phyloP scores from a whole-genome alignment of 2,329 filamentous ascomycete species.

The Talaromyces sp. region DNA sequence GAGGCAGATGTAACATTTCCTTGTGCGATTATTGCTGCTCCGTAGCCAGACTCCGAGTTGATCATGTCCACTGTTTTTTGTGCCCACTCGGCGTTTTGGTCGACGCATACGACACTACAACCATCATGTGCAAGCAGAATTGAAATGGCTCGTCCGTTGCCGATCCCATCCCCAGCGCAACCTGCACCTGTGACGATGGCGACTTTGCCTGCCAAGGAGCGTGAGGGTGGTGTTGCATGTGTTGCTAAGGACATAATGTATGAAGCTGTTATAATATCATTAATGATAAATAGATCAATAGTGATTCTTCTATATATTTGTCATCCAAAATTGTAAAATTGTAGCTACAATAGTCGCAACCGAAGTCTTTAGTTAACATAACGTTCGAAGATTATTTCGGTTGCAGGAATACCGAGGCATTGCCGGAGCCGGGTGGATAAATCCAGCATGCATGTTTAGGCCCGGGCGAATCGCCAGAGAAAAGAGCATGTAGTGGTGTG shows the following conservation, averaged over 20 bases:
- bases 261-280: not conserved
- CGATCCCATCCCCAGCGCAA: not conserved
- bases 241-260: not conserved
- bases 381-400: not conserved
- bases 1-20: not conserved
- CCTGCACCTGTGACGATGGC: not conserved
- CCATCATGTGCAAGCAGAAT: conserved; percentile 60
- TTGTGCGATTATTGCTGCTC: conserved; percentile 20
- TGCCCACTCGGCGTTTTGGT: conserved; percentile 51
- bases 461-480: not conserved
- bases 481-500: not conserved
- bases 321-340: not conserved
- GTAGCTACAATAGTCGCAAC: not conserved
- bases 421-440: not conserved
- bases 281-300: too few species aligned
- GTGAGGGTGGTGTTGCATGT: not conserved
- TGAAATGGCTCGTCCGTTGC: conserved; percentile 27
- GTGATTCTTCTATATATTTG: too few species aligned
- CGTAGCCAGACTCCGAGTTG: conserved; percentile 34
- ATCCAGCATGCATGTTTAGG: not conserved
- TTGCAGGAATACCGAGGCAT: not conserved
- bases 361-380: not conserved
- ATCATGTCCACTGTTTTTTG: conserved; percentile 55
- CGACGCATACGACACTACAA: conserved; percentile 57
- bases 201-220: not conserved